Conservation (phyloP, 2,329 filamentous ascomycete genomes). For the Fusarium chuoi region DNA sequence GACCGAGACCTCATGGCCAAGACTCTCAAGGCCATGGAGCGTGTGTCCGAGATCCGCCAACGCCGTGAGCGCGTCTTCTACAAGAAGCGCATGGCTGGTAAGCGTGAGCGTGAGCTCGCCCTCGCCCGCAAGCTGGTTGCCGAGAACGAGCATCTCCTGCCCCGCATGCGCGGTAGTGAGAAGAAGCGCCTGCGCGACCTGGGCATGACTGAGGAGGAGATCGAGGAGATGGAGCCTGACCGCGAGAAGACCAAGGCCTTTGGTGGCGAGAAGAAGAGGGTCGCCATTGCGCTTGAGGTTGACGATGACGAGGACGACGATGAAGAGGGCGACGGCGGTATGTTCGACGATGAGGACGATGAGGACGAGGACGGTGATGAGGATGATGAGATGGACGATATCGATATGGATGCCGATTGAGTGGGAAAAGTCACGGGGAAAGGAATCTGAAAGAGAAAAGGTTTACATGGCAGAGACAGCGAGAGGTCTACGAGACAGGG, state of each 20-base stretch:
- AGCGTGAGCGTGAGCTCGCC: slow-evolving; percentile 82
- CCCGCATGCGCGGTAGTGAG: slow-evolving; percentile 73
- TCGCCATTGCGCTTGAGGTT: slow-evolving; percentile 49
- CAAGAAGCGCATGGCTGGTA: slow-evolving; percentile 91
- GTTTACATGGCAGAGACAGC: slow-evolving; percentile 21
- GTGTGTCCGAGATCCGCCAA: slow-evolving; percentile 84
- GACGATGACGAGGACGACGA: slow-evolving; percentile 51
- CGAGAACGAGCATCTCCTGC: slow-evolving; percentile 92
- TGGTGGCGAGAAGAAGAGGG: slow-evolving; percentile 55
- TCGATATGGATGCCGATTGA: slow-evolving; percentile 48
- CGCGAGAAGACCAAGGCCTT: slow-evolving; percentile 53
- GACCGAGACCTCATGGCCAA: slow-evolving; percentile 89
- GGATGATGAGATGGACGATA: slow-evolving; percentile 45
- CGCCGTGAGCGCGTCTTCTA: slow-evolving; percentile 92
- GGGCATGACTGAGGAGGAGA: slow-evolving; percentile 60
- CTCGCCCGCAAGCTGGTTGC: slow-evolving; percentile 87
- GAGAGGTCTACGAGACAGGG: slow-evolving; percentile 31
- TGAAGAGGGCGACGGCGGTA: slow-evolving; percentile 44
- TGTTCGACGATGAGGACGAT: slow-evolving; percentile 49
- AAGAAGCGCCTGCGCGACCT: slow-evolving; percentile 67
- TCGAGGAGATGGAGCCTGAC: slow-evolving; percentile 57
- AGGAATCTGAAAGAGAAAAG: slow-evolving; percentile 8
- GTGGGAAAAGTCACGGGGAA: neutral
- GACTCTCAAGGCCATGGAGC: slow-evolving; percentile 91
- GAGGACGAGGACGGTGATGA: slow-evolving; percentile 49